Conservation (phyloP, 2,329 filamentous ascomycete genomes). For the Arthrobotrys conoides region DNA sequence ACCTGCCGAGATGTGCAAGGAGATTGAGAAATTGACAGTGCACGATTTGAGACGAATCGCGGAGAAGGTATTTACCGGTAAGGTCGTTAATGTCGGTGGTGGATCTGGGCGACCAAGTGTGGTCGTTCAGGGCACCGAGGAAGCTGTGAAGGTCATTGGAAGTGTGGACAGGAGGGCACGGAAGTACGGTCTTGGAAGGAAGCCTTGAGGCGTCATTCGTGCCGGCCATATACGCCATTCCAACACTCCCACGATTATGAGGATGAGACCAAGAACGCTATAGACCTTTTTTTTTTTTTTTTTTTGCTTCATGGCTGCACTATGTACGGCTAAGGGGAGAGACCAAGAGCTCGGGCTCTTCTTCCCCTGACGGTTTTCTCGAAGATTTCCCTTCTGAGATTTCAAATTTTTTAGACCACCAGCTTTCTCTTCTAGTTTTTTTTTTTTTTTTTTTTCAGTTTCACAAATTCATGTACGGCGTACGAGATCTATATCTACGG, state of each 20-base stretch:
- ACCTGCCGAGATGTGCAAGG: conserved; percentile 90
- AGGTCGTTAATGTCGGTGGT: conserved; percentile 79
- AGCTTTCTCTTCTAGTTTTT: neutral
- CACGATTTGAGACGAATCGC: conserved; percentile 87
- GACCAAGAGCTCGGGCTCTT: conserved; percentile 11
- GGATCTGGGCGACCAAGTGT: conserved; percentile 94
- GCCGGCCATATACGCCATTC: neutral
- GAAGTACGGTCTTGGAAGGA: conserved; percentile 55
- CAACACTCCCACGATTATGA: neutral
- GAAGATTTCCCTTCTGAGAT: neutral
- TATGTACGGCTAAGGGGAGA: conserved; percentile 42
- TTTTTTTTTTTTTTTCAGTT: conserved; percentile 5
- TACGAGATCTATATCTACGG: conserved; percentile 57
- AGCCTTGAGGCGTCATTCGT: conserved; percentile 27
- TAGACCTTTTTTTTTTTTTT: conserved; percentile 7
- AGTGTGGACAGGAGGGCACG: conserved; percentile 80
- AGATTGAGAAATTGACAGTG: conserved; percentile 86
- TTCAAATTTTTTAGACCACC: neutral
- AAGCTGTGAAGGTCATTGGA: conserved; percentile 82
- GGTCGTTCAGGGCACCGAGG: conserved; percentile 86
- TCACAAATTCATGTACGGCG: conserved; percentile 45
- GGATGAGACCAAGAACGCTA: conserved; percentile 2
- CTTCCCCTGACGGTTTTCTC: neutral
- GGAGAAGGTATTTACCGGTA: conserved; percentile 80
- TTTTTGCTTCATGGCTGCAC: conserved; percentile 41